Evolutionary conservation across 2,329 filamentous ascomycete genomes (phyloP), one percentile per base, ranked within the genome.

Genomic region (Mycosphaerella arachidis): DNA sequence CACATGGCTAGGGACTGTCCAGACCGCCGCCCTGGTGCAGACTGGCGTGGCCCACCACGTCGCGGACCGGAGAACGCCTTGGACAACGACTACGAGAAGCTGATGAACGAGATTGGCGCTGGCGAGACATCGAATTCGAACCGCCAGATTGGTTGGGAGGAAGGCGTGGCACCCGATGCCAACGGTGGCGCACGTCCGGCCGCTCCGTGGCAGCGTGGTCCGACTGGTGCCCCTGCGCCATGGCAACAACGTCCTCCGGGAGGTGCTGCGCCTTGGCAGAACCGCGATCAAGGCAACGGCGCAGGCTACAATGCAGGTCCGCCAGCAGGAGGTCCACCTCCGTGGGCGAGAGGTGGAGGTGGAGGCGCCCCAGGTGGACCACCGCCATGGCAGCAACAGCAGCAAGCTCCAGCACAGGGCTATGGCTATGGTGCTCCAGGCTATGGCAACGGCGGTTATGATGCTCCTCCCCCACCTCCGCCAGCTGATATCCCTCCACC

Each of bases 1-100:
- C 94, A 99, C 71, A 97, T 99, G 92, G 94, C 92, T 68, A 88
- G 93, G 69, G 94, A 99, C 78, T 99, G 94, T 84, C 92, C 93
- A 50, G 94, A 99, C 72, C 84, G 94, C 73, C 90, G 94, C 79
- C 87, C 90, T 73, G 94, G 94, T 70, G 86, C 88, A 50, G 92
- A 90, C 75, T 97, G 91, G 91, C 92, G 94, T 71, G 96, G 96
- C 72, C 79, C 76, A 63, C 75, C 78, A 67, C 76, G 76, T 53
- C 78, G 79, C 61, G 77, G 78, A 74, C 71, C 74, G 64, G 85
- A 92, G 72, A 89, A 88, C 63, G 83, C 83, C 68, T 90, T 89
- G 64, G 91, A 96, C 81, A 90, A 88, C 66, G 94, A 99, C 77
- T 94, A 96, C 78, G 92, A 97, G 84, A 91, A 93, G 86, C 91